Evolutionary conservation across 257 asterid species (phyloP).

Genomic region (Solanum phureja): DNA sequence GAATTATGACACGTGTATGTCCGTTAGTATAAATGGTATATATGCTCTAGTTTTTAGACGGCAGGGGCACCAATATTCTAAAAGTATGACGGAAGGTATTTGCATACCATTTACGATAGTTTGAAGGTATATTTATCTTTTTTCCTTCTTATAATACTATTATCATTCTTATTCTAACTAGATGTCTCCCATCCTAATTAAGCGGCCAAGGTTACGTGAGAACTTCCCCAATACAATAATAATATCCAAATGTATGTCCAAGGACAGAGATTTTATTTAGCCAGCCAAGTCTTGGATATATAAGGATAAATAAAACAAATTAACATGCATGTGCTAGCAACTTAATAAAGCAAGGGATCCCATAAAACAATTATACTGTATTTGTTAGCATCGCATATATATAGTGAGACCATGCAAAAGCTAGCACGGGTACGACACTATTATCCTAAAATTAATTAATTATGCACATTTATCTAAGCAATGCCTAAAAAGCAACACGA

Average conservation of each 20-base stretch:
- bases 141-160: too few relatives aligned
- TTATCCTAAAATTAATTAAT: neutral
- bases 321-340: neutral
- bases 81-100: too few relatives aligned
- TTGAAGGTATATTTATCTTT: too few relatives aligned
- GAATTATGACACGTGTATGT: too few relatives aligned
- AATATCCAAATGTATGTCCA: neutral
- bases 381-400: neutral
- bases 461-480: neutral
- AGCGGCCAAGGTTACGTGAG: neutral
- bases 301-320: neutral
- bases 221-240: neutral
- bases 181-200: too few relatives aligned
- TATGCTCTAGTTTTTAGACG: too few relatives aligned
- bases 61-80: too few relatives aligned
- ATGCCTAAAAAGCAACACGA: slow-evolving; percentile 1
- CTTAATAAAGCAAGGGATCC: too few relatives aligned
- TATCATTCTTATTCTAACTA: too few relatives aligned
- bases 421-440: neutral
- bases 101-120: too few relatives aligned
- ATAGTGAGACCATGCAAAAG: neutral
- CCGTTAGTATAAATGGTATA: too few relatives aligned
- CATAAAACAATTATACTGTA: neutral
- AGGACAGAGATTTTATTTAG: neutral
- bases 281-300: neutral